Evolutionary conservation across 2,329 filamentous ascomycete genomes (phyloP), one percentile per base, ranked within the genome.

Genomic region (Drechslerella stenobrocha): DNA sequence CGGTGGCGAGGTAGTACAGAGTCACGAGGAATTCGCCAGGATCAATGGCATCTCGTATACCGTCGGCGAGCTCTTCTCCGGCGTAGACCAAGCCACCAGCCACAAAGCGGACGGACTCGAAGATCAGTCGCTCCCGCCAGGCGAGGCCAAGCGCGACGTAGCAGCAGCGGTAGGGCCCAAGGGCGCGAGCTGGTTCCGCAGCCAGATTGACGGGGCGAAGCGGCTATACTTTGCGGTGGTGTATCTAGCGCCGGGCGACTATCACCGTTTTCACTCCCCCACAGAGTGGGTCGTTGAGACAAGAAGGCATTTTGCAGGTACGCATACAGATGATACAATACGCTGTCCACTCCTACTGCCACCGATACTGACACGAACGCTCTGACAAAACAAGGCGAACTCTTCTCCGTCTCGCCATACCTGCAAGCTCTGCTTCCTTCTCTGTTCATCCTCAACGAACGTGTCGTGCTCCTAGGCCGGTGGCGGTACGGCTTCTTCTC

Each of bases 401-500:
- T 98, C 6, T 98, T 89, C 80, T 92, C 87, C 55, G 93, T 98
- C 2, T 95, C 90, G 0, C 93, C 93, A 0, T 98, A 96, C 77
- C 83, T 98, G 9, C 91, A 96, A 76, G 87, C 89, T 71, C 95
- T 89, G 0, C 81, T 98, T 0, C 93, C 93, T 0, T 92, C 92
- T 1, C 84, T 98, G 0, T 98, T 98, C 79, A 96, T 92, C 0
- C 81, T 98, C 18, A 98, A 98, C 77, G 93, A 98, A 78, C 86
- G 93, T 56, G 90, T 98, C 22, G 93, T 95, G 0, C 83, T 98
- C 0, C 82, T 98, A 1, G 93, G 93, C 15, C 84, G 90, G 63
- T 98, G 93, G 93, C 87, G 91, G 58, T 95, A 90, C 83, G 93
- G 93, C 15, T 97, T 98, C 82, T 98, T 98, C 81, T 88, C 87